A percentile compares a stretch with the other conserved stretches of the same genome.
phyloP scores from a whole-genome alignment of 371 early-diverging fungal genomes.

The Mucor lusitanicus region DNA sequence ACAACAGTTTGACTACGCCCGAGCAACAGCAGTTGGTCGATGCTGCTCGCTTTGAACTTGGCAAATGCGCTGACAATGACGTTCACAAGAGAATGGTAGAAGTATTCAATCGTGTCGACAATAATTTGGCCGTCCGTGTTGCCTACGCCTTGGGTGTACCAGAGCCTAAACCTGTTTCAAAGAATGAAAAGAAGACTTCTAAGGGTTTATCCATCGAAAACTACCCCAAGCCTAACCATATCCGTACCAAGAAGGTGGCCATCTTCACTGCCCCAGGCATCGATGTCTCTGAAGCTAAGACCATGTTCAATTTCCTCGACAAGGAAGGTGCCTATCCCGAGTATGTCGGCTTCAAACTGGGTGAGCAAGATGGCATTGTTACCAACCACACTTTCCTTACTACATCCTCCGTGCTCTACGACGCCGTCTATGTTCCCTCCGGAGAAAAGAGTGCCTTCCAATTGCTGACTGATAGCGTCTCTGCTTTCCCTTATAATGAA shows the following conservation, averaged over 20 bases:
- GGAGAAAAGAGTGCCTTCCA: conserved; percentile 26
- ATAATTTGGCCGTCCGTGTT: conserved; percentile 41
- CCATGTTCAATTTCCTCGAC: conserved; percentile 29
- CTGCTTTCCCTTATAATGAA: conserved; percentile 38
- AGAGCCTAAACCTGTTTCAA: conserved; percentile 26
- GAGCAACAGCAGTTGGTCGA: conserved; percentile 46
- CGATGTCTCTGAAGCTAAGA: conserved; percentile 26
- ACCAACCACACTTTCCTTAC: conserved; percentile 29
- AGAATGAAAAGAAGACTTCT: conserved; percentile 22
- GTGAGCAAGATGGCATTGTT: conserved; percentile 24
- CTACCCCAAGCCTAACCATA: conserved; percentile 33
- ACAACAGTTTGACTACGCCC: conserved; percentile 34
- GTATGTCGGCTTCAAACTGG: conserved; percentile 28
- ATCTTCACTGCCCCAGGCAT: conserved; percentile 40
- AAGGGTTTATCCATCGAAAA: conserved; percentile 36
- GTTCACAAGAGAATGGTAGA: conserved; percentile 43
- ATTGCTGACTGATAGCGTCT: conserved; percentile 6
- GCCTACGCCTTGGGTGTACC: conserved; percentile 37
- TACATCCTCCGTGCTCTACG: conserved; percentile 38
- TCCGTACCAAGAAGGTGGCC: conserved; percentile 36
- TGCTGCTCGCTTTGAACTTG: conserved; percentile 44
- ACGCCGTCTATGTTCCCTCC: conserved; percentile 45
- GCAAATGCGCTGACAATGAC: conserved; percentile 26
- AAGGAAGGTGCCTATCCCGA: conserved; percentile 36
- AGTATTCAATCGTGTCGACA: conserved; percentile 41